Evolutionary conservation across 179 eudicot genomes (phyloP), one percentile per base, ranked within the genome.

Genomic region (Pouteria campechiana): DNA sequence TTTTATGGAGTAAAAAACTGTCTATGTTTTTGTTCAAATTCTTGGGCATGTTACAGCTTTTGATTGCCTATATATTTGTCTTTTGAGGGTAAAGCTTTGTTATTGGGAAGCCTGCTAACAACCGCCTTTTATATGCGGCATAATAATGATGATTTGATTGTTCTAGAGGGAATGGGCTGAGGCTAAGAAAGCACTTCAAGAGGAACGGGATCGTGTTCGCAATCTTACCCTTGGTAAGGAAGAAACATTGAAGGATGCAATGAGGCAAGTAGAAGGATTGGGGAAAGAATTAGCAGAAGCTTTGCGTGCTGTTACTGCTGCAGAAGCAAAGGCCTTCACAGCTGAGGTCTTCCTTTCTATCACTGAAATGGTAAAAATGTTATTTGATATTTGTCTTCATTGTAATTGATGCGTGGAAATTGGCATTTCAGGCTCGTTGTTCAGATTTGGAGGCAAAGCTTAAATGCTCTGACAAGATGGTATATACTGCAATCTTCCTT

Each of bases 161-260:
- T 22, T 63, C 59, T 64, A 77, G 88, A 78, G 67, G 57, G 93
- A 92, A 57, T 87, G 94, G 92, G 89, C 83, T 45, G 94, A 92
- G 73, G 94, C 81, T 37, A 92, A 83, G 73, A 80, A 69, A 38
- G 94, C 82, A 63, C 85, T 92, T 13, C 85, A 87, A 45, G 82
- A 67, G 40, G 85, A 87, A 51, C 70, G 92, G 9, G 77, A 69
- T 54, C 69, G 51, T 54, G 75, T 65, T 35, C 76, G 84, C 8
- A 58, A 41, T 41, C 82, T 90, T 55, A 66, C 68, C 24, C 65
- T 66, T 51, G 88, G 79, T 17, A 78, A 76, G 34, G 94, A 83
- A 34, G 65, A 70, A 48, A 66, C 69, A 34, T 61, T 74, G 57
- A 78, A 73, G 55, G 72, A 72, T 61, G 78, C 83, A 41, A 72